Evolutionary conservation across 1,284 basidiomycete species (phyloP).

Genomic region (Macrocybe sp.): DNA sequence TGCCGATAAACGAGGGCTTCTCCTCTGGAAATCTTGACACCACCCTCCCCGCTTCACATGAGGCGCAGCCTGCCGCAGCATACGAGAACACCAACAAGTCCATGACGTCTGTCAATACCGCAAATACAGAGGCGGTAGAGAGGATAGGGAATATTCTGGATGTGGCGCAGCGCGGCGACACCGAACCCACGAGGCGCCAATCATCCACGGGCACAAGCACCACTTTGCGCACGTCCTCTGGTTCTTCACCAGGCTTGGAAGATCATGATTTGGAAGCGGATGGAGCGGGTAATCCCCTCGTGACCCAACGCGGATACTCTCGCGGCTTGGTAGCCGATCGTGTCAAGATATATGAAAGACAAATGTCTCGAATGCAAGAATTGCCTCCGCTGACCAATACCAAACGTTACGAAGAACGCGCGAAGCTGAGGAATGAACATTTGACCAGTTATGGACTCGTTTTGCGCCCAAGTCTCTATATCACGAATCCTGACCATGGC

Average conservation of each 20-base stretch:
- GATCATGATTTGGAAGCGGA: not conserved
- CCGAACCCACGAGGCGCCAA: conserved; percentile 9
- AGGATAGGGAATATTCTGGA: conserved; percentile 59
- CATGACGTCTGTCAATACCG: conserved; percentile 52
- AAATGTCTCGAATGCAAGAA: conserved; percentile 32
- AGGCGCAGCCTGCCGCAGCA: conserved; percentile 14
- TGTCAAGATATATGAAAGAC: conserved; percentile 30
- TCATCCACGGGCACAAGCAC: conserved; percentile 27
- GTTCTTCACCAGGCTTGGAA: conserved; percentile 12
- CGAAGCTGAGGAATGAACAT: conserved; percentile 10
- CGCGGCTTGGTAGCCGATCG: conserved; percentile 13
- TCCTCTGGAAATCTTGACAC: conserved; percentile 26
- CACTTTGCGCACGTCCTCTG: conserved; percentile 21
- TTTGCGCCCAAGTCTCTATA: conserved; percentile 49
- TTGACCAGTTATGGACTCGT: conserved; percentile 32
- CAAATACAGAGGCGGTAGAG: conserved; percentile 63
- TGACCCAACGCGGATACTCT: not conserved
- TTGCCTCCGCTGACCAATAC: conserved; percentile 19
- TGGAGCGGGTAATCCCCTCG: too few relatives aligned
- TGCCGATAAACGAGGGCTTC: too few relatives aligned
- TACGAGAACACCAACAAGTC: conserved; percentile 40
- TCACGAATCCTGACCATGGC: conserved; percentile 55
- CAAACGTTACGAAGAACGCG: conserved; percentile 9
- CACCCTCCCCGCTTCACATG: conserved; percentile 16
- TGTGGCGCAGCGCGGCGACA: conserved; percentile 41